Percentiles rank a stretch among this genome's conserved stretches.
Conservation (phyloP, 768 basidiomycete species). For the Galerina marginata region DNA sequence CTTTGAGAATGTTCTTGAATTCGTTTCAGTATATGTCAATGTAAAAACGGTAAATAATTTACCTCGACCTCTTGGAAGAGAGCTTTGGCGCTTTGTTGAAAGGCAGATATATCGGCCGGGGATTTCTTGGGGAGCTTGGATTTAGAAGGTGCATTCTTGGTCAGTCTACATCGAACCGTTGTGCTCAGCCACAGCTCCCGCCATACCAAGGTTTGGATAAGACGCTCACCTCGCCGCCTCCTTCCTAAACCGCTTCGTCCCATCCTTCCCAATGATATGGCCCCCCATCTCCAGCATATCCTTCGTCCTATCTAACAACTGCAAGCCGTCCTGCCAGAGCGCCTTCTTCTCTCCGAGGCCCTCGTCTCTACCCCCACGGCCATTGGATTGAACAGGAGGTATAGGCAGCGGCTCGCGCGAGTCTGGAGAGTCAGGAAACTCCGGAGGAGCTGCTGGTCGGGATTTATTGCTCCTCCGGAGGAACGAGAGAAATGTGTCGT, state of each 20-base stretch:
- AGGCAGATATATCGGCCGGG: conserved; percentile 22
- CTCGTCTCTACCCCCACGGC: conserved; percentile 15
- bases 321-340: conserved; percentile 24
- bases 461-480: conserved; percentile 27
- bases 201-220: background rate
- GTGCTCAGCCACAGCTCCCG: background rate
- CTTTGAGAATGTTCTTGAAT: conserved; percentile 26
- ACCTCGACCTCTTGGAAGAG: conserved; percentile 33
- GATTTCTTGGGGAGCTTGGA: conserved; percentile 30
- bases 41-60: background rate
- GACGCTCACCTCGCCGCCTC: conserved; percentile 31
- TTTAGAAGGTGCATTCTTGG: conserved; percentile 32
- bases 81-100: conserved; percentile 26
- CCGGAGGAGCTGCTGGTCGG: conserved; percentile 24
- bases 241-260: conserved; percentile 30
- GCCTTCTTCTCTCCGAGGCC: conserved; percentile 29
- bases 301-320: conserved; percentile 29
- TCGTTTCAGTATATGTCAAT: background rate
- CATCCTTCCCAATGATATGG: conserved; percentile 28
- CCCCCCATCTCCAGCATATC: conserved; percentile 29
- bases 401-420: conserved; percentile 23
- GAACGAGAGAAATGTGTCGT: conserved; percentile 34
- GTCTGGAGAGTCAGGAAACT: conserved; percentile 21
- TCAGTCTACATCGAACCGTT: conserved; percentile 17
- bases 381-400: conserved; percentile 14